Conservation (phyloP, 352 stramenopile species). For the Globisporangium uncinulatum region DNA sequence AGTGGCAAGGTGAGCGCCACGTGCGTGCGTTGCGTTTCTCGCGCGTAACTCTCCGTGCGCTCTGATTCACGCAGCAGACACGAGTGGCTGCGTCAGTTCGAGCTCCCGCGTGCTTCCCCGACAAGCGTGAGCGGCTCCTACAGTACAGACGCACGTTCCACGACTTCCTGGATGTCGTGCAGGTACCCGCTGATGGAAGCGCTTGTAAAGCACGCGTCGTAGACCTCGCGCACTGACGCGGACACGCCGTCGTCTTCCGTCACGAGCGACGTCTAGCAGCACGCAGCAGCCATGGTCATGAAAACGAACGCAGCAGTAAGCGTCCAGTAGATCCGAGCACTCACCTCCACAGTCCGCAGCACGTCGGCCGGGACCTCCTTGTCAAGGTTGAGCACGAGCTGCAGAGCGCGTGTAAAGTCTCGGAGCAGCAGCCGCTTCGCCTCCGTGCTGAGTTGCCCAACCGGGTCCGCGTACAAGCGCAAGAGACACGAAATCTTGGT, state of each 20-base stretch:
- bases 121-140: neutral
- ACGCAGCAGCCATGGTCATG: neutral
- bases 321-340: neutral
- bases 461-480: constrained; percentile 45
- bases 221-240: constrained; percentile 37
- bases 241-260: constrained; percentile 28
- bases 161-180: constrained; percentile 40
- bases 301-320: neutral
- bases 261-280: constrained; percentile 34
- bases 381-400: constrained; percentile 32
- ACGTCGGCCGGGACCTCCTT: constrained; percentile 27
- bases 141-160: constrained; percentile 23
- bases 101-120: neutral
- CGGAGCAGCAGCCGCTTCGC: constrained; percentile 34
- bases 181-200: constrained; percentile 45
- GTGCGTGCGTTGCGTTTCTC: constrained; percentile 5
- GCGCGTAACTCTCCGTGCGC: constrained; percentile 7
- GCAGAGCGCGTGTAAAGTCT: constrained; percentile 34
- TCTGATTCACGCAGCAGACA: neutral
- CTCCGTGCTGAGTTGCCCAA: constrained; percentile 32
- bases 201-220: constrained; percentile 57
- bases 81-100: neutral
- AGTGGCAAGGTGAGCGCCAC: neutral
- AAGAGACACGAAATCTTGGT: constrained; percentile 57
- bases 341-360: constrained; percentile 22